phyloP scores from a whole-genome alignment of 2,329 filamentous ascomycete genomes.

The Xylaria sp. region DNA sequence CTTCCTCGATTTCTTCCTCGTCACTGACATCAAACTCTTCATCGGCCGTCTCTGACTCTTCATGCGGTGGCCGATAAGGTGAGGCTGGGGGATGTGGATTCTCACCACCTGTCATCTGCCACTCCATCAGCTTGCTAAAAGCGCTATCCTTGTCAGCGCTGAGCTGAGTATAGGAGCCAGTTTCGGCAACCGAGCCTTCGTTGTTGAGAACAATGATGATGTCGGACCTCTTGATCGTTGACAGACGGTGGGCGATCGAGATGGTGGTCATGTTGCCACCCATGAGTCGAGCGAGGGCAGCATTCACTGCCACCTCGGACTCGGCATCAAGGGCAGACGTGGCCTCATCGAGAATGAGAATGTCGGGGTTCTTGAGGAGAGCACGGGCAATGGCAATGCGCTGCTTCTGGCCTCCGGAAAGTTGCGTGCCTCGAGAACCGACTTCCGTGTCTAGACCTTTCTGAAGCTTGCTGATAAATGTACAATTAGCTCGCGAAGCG shows the following conservation, averaged over 20 bases:
- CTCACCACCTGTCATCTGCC: constrained; percentile 93
- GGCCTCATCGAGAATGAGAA: constrained; percentile 94
- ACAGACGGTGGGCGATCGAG: constrained; percentile 93
- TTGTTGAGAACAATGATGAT: constrained; percentile 89
- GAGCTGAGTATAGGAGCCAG: constrained; percentile 81
- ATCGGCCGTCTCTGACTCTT: constrained; percentile 31
- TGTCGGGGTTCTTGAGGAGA: constrained; percentile 93
- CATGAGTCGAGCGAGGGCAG: constrained; percentile 81
- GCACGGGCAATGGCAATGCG: constrained; percentile 96
- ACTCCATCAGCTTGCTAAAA: constrained; percentile 97
- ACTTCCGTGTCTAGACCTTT: constrained; percentile 94
- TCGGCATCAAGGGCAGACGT: constrained; percentile 96
- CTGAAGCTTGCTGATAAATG: constrained; percentile 95
- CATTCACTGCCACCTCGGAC: constrained; percentile 94
- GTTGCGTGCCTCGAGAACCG: constrained; percentile 87
- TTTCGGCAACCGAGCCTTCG: constrained; percentile 89
- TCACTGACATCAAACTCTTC: constrained; percentile 32
- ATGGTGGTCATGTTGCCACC: constrained; percentile 93
- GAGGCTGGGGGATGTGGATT: constrained; percentile 47
- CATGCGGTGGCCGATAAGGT: constrained; percentile 50
- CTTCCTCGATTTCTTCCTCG: constrained; percentile 14
- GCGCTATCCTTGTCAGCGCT: constrained; percentile 76
- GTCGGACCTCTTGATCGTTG: constrained; percentile 95
- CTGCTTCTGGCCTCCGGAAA: constrained; percentile 97
- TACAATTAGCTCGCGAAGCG: constrained; percentile 90